Percentiles rank a stretch among this genome's conserved stretches.
These are phyloP conservation scores for Fusarium solani-melongenae DNA, from an alignment of 2,329 filamentous ascomycete genomes.

Conservation along the genomic window DNA sequence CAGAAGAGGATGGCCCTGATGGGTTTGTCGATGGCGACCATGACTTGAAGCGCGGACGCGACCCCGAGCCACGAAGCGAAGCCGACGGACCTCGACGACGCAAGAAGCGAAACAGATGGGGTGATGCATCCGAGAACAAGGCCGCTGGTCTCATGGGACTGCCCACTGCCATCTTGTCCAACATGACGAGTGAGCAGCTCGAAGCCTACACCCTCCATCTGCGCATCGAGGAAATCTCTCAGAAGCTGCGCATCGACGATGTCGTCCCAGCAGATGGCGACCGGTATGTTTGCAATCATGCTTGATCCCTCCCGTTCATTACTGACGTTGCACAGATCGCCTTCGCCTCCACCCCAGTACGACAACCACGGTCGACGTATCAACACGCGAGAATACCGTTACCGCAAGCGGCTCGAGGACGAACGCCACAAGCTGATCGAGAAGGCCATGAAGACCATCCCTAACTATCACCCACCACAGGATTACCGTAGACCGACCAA, in stretches of 20 bases:
- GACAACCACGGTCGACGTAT: conserved; percentile 99
- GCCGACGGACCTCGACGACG: conserved; percentile 85
- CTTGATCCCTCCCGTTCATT: not conserved
- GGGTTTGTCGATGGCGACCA: conserved; percentile 52
- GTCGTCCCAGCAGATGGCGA: conserved; percentile 97
- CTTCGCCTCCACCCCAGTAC: conserved; percentile 95
- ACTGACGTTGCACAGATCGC: conserved; percentile 72
- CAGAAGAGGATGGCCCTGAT: conserved; percentile 61
- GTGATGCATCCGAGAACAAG: conserved; percentile 97
- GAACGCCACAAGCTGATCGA: conserved; percentile 99
- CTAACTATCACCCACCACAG: conserved; percentile 98
- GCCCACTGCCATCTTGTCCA: conserved; percentile 93
- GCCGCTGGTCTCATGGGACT: conserved; percentile 97
- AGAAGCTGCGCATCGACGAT: conserved; percentile 99
- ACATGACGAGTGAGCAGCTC: conserved; percentile 98
- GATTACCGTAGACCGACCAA: conserved; percentile 99
- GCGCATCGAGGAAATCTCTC: conserved; percentile 98
- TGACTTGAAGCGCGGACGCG: conserved; percentile 87
- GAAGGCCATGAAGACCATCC: conserved; percentile 99
- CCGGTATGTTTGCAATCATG: conserved; percentile 69
- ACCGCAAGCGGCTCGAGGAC: conserved; percentile 97
- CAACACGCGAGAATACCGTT: conserved; percentile 98
- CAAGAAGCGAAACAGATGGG: conserved; percentile 99
- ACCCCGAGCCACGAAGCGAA: conserved; percentile 79
- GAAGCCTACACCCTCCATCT: conserved; percentile 97